phyloP scores from a whole-genome alignment of 768 basidiomycete genomes.

The Tricholoma furcatifolium region DNA sequence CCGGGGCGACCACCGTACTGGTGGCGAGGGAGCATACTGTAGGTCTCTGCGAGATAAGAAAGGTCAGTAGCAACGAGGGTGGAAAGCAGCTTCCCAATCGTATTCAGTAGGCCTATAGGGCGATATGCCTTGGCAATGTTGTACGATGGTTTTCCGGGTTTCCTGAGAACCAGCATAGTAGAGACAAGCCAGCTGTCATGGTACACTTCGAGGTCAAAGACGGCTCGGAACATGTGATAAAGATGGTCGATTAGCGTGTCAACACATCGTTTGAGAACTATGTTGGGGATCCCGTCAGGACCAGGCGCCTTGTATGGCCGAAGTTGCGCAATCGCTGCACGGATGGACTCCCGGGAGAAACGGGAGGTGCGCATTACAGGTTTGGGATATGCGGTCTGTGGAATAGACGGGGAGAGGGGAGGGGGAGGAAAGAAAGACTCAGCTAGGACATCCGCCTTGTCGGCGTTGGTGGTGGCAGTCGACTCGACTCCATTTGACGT shows the following conservation, averaged over 20 bases:
- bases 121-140: too few relatives aligned
- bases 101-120: too few relatives aligned
- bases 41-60: too few relatives aligned
- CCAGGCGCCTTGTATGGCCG: background rate
- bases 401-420: background rate
- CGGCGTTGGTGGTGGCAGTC: background rate
- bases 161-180: background rate
- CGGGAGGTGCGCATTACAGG: background rate
- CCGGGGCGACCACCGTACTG: too few relatives aligned
- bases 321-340: slow-evolving; percentile 12
- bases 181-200: background rate
- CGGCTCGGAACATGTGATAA: background rate
- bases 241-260: background rate
- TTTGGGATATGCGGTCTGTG: slow-evolving; percentile 3
- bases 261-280: background rate
- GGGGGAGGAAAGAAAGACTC: slow-evolving; percentile 17
- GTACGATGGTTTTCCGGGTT: too few relatives aligned
- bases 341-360: background rate
- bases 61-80: too few relatives aligned
- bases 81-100: too few relatives aligned
- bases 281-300: background rate
- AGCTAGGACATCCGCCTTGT: slow-evolving; percentile 14
- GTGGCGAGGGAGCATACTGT: too few relatives aligned
- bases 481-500: background rate
- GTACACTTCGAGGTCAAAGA: background rate